A percentile compares a stretch with the other conserved stretches of the same genome.
These are phyloP conservation scores for Dactylellina sp. DNA, from an alignment of 2,329 filamentous ascomycete genomes.

Conservation along the genomic window DNA sequence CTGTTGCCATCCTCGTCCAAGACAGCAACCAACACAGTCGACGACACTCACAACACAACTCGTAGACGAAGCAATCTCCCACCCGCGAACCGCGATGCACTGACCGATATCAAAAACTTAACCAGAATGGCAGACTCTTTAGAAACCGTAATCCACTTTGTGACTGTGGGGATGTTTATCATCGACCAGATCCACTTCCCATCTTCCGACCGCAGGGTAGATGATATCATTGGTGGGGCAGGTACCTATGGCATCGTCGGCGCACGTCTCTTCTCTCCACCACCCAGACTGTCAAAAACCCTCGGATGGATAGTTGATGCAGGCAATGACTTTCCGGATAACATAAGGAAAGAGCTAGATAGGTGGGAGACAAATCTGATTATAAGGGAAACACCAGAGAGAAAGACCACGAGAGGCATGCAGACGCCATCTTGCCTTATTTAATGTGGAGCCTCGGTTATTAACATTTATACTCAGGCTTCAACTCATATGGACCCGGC, in stretches of 20 bases:
- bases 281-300: conserved; percentile 70
- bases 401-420: conserved; percentile 81
- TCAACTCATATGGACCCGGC: conserved; percentile 48
- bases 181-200: conserved; percentile 92
- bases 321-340: conserved; percentile 84
- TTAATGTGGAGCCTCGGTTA: conserved; percentile 73
- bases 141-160: conserved; percentile 69
- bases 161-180: conserved; percentile 79
- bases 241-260: conserved; percentile 84
- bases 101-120: background rate
- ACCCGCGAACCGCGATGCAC: too few relatives aligned
- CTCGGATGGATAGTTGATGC: conserved; percentile 93
- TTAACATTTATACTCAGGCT: conserved; percentile 5
- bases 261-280: conserved; percentile 85
- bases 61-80: background rate
- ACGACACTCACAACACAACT: conserved; percentile 44
- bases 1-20: conserved; percentile 36
- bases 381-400: conserved; percentile 73
- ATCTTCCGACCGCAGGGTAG: conserved; percentile 70
- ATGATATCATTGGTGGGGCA: conserved; percentile 85
- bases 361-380: conserved; percentile 81
- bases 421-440: background rate
- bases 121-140: conserved; percentile 9
- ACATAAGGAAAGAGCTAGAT: conserved; percentile 73
- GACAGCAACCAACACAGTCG: conserved; percentile 41